Percentiles rank a stretch among this genome's conserved stretches.
phyloP scores from a whole-genome alignment of 345 rosid genomes.

The Eucalyptus tenuipes region DNA sequence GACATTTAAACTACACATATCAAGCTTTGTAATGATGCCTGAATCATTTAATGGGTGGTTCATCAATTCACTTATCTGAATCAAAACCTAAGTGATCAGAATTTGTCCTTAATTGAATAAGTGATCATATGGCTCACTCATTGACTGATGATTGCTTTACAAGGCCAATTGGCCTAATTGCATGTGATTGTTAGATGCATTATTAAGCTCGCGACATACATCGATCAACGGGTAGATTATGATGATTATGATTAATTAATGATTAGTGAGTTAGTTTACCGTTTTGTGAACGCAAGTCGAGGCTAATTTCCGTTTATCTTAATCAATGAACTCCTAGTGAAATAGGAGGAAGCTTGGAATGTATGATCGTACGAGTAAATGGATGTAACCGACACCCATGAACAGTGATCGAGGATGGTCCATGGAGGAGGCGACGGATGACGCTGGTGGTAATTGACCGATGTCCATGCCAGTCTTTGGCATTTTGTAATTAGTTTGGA shows the following conservation, averaged over 20 bases:
- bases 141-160: no score
- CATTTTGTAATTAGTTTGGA: background rate
- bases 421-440: background rate
- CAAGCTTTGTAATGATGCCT: background rate
- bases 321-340: background rate
- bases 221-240: background rate
- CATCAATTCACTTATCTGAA: background rate
- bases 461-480: background rate
- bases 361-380: background rate
- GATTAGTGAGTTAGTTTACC: background rate
- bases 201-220: background rate
- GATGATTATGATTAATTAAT: background rate
- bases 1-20: no score
- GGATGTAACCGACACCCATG: background rate
- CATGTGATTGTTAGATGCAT: background rate
- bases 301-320: background rate
- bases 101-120: no score
- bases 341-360: background rate
- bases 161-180: background rate
- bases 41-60: background rate
- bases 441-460: background rate
- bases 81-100: background rate
- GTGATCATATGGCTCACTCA: background rate
- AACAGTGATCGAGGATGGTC: background rate
- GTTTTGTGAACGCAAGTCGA: background rate